Evolutionary conservation across 306 rosid species (phyloP).

Genomic region (Inga laurina): DNA sequence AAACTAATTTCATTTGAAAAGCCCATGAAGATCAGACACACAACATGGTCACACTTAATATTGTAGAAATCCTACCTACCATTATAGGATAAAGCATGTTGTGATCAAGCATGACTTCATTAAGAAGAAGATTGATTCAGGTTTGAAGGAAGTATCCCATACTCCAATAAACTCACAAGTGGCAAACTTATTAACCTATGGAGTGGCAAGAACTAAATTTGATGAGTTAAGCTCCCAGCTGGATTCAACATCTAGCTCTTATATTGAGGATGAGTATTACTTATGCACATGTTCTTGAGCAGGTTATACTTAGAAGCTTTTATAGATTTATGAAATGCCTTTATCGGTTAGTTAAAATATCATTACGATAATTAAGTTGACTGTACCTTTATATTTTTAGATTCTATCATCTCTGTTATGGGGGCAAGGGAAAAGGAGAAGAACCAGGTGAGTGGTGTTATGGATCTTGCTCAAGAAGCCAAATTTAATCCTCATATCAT

Average conservation of each 20-base stretch:
- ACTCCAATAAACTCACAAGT: not conserved
- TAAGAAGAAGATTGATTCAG: not conserved
- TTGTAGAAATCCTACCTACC: not conserved
- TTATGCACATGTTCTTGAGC: not conserved
- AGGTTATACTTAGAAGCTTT: not conserved
- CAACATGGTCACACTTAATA: not conserved
- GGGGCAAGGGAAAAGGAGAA: not conserved
- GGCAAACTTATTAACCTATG: not conserved
- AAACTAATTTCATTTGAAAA: not conserved
- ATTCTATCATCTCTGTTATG: not conserved
- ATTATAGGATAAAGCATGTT: not conserved
- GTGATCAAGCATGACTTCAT: not conserved
- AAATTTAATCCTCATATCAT: conserved; percentile 7
- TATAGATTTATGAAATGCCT: not conserved
- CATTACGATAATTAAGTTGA: not conserved
- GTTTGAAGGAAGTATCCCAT: not conserved
- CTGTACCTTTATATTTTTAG: not conserved
- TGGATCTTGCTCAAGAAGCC: conserved; percentile 29
- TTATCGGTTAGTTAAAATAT: not conserved
- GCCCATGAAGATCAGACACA: not conserved
- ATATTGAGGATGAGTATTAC: not conserved
- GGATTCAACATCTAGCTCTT: not conserved
- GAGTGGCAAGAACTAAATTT: not conserved
- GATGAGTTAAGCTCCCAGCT: not conserved
- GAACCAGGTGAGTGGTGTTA: not conserved